Conservation (phyloP, 2,329 filamentous ascomycete species). For the Aspergillus thermomutatus region DNA sequence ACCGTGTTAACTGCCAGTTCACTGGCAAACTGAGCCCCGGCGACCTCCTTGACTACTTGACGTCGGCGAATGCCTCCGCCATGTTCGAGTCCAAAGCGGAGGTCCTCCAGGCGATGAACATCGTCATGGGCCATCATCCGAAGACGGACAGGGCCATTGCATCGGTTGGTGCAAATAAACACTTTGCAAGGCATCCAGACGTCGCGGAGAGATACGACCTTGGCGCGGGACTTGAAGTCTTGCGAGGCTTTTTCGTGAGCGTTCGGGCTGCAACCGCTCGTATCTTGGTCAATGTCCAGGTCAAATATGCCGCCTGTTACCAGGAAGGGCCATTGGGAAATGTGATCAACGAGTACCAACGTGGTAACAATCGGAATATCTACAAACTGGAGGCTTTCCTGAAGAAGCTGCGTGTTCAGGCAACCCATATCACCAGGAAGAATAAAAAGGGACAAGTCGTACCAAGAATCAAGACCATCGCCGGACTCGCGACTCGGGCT, state of each 20-base stretch:
- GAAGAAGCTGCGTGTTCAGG: conserved; percentile 39
- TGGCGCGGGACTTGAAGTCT: conserved; percentile 52
- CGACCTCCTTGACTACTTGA: conserved; percentile 46
- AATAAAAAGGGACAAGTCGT: conserved; percentile 32
- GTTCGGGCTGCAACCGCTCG: conserved; percentile 57
- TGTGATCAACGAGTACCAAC: conserved; percentile 35
- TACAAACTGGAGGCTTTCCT: conserved; percentile 33
- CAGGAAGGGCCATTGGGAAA: conserved; percentile 41
- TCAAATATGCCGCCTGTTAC: conserved; percentile 59
- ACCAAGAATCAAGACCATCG: conserved; percentile 45
- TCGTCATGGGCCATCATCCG: conserved; percentile 51
- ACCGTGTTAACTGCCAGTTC: conserved; percentile 33
- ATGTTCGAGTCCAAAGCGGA: conserved; percentile 47
- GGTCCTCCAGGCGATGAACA: conserved; percentile 57
- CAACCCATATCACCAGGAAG: conserved; percentile 39
- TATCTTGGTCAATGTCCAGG: conserved; percentile 61
- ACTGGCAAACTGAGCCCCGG: conserved; percentile 33
- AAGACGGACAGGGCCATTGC: conserved; percentile 41
- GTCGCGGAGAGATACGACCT: conserved; percentile 39
- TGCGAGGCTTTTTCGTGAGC: conserved; percentile 62
- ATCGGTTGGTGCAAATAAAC: conserved; percentile 53
- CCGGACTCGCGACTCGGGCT: conserved; percentile 39
- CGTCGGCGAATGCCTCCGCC: conserved; percentile 30
- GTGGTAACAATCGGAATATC: conserved; percentile 15
- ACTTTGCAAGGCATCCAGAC: conserved; percentile 43